Base-by-base conservation (phyloP, 768 basidiomycete genomes). In the Trichaptum fuscoviolaceum region DNA sequence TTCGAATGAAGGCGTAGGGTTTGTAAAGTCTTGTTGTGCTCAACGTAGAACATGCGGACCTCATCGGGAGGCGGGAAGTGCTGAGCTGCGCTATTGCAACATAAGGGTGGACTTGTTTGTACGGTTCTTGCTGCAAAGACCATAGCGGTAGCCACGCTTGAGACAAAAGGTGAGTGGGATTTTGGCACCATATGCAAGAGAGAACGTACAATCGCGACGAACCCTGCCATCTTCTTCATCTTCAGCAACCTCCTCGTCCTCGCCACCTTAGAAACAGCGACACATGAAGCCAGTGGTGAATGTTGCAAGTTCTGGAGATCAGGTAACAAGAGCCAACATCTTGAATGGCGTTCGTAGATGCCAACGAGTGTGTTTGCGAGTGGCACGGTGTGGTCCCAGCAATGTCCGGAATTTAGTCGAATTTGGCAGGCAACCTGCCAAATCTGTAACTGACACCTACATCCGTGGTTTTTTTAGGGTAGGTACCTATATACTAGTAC, bases 221-320 rank as follows among this genome's bases (percentile, higher is more conserved):
- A 97, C 96, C 81, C 99, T 96, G 72, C 96, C 96, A 80, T 96
- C 95, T 78, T 98, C 96, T 76, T 96, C 96, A 71, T 98, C 96
- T 18, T 95, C 95, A 59, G 76, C 78, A 63, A 82, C 89, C 20
- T 85, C 87, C 0, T 78, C 85, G 0, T 90, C 90, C 2, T 87
- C 91, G 42, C 81, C 82, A 65, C 85, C 90, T 68, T 92, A 89
- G 66, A 87, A 84, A 34, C 92, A 95, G 75, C 89, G 90, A 74
- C 96, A 92, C 65, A 91, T 91, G 89, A 95, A 93, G 74, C 96
- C 92, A 68, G 87, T 86, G 67, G 89, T 80, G 71, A 93, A 82
- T 58, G 85, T 78, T 70, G 84, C 72, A 67, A 91, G 82, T 36
- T 92, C 91, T 66, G 89, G 89, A 35, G 82, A 78, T 35, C 88